Percentiles rank a stretch among this genome's conserved stretches.
phyloP scores from a whole-genome alignment of 2,329 filamentous ascomycete genomes.

The Colletotrichum sp. region DNA sequence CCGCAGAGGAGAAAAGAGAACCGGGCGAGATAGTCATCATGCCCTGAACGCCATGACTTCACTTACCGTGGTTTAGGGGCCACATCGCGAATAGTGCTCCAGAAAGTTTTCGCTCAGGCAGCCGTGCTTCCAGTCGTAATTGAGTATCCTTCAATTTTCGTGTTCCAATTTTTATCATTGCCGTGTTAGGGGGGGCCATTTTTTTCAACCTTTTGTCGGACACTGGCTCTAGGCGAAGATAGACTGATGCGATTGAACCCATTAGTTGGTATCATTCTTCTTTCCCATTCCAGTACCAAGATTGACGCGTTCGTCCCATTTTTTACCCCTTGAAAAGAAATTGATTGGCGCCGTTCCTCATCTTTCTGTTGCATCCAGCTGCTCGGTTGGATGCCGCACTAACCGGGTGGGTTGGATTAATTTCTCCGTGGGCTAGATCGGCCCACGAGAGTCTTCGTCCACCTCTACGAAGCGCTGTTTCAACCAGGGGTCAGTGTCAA shows the following conservation, averaged over 20 bases:
- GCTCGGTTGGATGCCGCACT: background rate
- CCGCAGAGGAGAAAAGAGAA: background rate
- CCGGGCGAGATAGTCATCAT: background rate
- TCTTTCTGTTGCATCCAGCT: background rate
- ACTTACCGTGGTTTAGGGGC: background rate
- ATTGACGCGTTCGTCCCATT: background rate
- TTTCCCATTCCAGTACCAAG: background rate
- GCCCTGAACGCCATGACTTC: background rate
- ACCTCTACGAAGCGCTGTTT: background rate
- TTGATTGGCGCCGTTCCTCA: background rate
- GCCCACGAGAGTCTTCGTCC: background rate
- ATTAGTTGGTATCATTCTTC: background rate
- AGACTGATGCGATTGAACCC: background rate
- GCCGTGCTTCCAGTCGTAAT: background rate
- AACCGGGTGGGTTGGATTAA: background rate
- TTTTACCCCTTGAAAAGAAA: background rate
- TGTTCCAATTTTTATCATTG: background rate
- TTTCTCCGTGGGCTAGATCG: background rate
- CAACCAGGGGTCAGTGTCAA: background rate
- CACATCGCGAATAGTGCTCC: background rate
- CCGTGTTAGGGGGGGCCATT: background rate
- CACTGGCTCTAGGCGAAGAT: background rate
- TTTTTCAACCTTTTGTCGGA: background rate
- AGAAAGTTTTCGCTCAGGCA: background rate
- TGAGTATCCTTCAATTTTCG: background rate